Evolutionary conservation across 2,329 filamentous ascomycete genomes (phyloP), one percentile per base, ranked within the genome.

Genomic region (Colletotrichum caudatum): DNA sequence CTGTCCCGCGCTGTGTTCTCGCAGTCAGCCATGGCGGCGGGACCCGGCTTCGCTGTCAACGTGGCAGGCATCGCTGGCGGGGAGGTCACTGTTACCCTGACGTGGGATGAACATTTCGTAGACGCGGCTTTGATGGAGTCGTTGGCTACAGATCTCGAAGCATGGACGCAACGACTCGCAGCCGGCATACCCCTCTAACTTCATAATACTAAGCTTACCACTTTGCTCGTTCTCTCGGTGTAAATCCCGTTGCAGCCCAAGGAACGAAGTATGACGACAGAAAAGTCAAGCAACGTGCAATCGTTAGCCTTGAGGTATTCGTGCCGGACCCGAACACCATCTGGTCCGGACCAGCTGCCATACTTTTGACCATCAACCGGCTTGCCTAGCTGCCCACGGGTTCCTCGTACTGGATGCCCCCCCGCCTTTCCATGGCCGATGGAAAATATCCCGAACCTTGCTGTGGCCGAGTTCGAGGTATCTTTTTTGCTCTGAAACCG

Each of bases 1-100:
- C 81, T 88, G 33, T 79, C 81, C 5, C 81, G 85, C n/a, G 76
- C 81, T 23, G 74, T 88, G 18, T 89, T 89, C 75, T 82, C 84
- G 0, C 88, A 89, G 69, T 82, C 85, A 0, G 81, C 84, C 33
- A 82, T 81, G 69, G 79, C 84, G 5, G 78, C 80, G 1, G 84
- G 86, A 0, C 74, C 83, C 1, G 82, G 84, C 0, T 74, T 90
- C 3, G 77, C 76, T 1, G 70, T 89, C 33, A 88, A 84, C 69
- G 81, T 86, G 2, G 82, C 82, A 8, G 86, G 85, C n/a, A 82
- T 87, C 2, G 77, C 76, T 0, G 81, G 78, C 0, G 82, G 82
- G 0, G 76, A 77, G 0, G 72, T 90, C 57, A 81, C 78, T 1
- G 71, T 87, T n/a, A 80, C 80, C 0, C 56, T 88, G 12, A 84